Evolutionary conservation across 345 rosid species (phyloP).

Genomic region (Eutrema yunnanense): DNA sequence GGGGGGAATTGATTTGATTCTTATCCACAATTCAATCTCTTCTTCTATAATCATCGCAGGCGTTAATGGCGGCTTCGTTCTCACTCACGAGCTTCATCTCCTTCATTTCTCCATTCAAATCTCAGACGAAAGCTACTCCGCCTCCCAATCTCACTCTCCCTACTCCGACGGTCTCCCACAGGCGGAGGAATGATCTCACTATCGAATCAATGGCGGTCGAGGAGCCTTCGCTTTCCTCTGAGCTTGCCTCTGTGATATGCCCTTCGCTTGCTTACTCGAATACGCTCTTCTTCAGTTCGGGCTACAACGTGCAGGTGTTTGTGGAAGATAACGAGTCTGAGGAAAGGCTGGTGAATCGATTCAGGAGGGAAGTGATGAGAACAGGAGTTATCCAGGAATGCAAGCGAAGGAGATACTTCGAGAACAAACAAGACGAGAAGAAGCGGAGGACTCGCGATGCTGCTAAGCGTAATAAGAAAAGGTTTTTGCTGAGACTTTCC

Average conservation of each 20-base stretch:
- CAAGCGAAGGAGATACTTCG: slow-evolving; percentile 55
- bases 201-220: slow-evolving; percentile 28
- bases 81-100: slow-evolving; percentile 62
- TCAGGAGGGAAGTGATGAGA: slow-evolving; percentile 69
- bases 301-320: slow-evolving; percentile 64
- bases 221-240: slow-evolving; percentile 32
- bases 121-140: slow-evolving; percentile 34
- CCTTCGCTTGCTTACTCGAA: slow-evolving; percentile 69
- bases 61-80: slow-evolving; percentile 54
- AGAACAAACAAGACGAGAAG: slow-evolving; percentile 73
- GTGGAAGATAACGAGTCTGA: slow-evolving; percentile 74
- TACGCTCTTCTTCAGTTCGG: slow-evolving; percentile 59
- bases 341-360: slow-evolving; percentile 62
- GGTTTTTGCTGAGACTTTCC: slow-evolving; percentile 11
- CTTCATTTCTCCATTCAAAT: slow-evolving; percentile 47
- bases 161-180: slow-evolving; percentile 14
- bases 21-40: slow-evolving; percentile 33
- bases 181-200: slow-evolving; percentile 28
- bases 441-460: slow-evolving; percentile 73
- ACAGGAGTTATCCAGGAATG: slow-evolving; percentile 82
- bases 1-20: slow-evolving; percentile 16
- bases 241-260: slow-evolving; percentile 54
- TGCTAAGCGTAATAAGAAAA: slow-evolving; percentile 69
- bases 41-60: not conserved
- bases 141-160: slow-evolving; percentile 25